Conservation (phyloP, 208 protist genomes). For the Wallacemonas sp. region DNA sequence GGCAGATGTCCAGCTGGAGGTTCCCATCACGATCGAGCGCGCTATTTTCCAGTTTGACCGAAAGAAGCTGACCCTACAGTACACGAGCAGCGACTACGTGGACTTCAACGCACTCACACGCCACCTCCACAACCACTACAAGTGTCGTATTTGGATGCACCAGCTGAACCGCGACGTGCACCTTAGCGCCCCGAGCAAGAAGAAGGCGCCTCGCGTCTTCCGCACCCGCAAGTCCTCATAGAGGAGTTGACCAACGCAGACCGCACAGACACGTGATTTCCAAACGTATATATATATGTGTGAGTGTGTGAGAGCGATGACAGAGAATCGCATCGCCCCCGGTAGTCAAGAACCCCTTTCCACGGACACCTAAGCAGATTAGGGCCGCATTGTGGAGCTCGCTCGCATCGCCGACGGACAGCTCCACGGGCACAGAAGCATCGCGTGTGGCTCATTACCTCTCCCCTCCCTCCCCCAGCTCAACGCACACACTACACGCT, state of each 20-base stretch:
- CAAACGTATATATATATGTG: no score
- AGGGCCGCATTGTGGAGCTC: no score
- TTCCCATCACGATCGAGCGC: constrained; percentile 63
- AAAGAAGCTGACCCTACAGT: constrained; percentile 89
- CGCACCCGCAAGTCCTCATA: constrained; percentile 17
- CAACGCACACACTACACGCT: no score
- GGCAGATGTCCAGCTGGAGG: constrained; percentile 42
- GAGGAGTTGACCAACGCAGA: background rate
- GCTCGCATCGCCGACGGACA: no score
- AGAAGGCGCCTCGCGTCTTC: constrained; percentile 19
- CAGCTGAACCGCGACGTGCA: constrained; percentile 76
- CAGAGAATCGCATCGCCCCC: no score
- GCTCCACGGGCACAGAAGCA: no score
- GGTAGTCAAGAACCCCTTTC: no score
- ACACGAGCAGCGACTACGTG: constrained; percentile 70
- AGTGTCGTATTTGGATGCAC: constrained; percentile 91
- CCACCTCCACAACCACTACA: constrained; percentile 69
- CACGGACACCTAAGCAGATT: no score
- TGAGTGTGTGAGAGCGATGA: no score
- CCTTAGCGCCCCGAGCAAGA: constrained; percentile 1
- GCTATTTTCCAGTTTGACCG: constrained; percentile 88
- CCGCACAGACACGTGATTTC: no score
- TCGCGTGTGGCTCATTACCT: no score
- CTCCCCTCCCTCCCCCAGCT: no score
- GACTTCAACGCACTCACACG: constrained; percentile 83